Base-by-base conservation (phyloP, 768 basidiomycete species). In the Lentinula edodes region DNA sequence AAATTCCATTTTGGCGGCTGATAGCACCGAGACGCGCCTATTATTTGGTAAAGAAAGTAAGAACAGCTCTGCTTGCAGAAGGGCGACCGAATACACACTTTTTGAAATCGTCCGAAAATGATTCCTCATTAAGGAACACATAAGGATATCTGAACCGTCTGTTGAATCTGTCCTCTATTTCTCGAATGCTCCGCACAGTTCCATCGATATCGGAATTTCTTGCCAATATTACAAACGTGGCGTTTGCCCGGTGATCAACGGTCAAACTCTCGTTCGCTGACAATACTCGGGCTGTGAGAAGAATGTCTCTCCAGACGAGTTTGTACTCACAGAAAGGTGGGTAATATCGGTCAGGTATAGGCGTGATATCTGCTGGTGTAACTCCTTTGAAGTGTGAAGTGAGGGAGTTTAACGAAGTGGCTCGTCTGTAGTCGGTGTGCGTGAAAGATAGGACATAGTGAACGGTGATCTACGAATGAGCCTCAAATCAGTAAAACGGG, bases 161-260 rank as follows among this genome's bases (percentile, higher is more conserved):
- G 74, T 97, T 97, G 76, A 95, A 95, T 46, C 86, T 75, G 65
- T 89, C 85, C 74, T 96, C 94, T 64, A 93, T 75, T 72, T 89
- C 83, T 64, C 83, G 82, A 65, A 94, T 84, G 63, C 86, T 88
- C 43, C 75, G 74, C 59, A 89, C 74, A 45, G 87, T 82, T 16
- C 80, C 79, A 23, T 79, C 66, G 10, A 88, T 65, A 62, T 91
- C 89, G 41, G 74, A 73, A 68, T 91, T 91, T 45, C 88, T 79
- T 38, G 83, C 88, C 35, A 95, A 81, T 43, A 79, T 74, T 4
- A 76, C 71, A 56, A 79, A 75, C 0, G 75, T 73, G 1, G 76
- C 77, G 61, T 79, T 78, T 16, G 73, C 74, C n/a, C 59, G 48
- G 23, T 28, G 51, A 35, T 20, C 32, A 16, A 41, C 18, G 1